A percentile compares a stretch with the other conserved stretches of the same genome.
Evolutionary conservation across 768 basidiomycete genomes (phyloP).

Genomic region (Myochromella boudieri): DNA sequence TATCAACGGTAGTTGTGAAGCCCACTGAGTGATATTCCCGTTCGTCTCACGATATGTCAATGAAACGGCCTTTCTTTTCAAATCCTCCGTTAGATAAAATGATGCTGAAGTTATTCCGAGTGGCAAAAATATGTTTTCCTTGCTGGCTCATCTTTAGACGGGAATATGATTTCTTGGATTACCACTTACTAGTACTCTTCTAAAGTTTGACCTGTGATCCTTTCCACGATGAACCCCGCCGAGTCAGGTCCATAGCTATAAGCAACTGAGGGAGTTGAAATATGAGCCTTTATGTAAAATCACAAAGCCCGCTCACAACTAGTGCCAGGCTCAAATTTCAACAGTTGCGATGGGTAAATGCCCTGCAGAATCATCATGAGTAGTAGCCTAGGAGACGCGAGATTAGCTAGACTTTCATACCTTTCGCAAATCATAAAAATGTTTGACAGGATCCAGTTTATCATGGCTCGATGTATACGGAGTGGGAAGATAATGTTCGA

Average conservation of each 20-base stretch:
- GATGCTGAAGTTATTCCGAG: constrained; percentile 18
- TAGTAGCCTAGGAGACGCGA: neutral
- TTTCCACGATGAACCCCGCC: constrained; percentile 28
- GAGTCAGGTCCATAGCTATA: constrained; percentile 26
- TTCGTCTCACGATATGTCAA: constrained; percentile 13
- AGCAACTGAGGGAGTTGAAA: constrained; percentile 11
- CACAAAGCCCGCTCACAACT: constrained; percentile 20
- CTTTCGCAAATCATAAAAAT: constrained; percentile 17
- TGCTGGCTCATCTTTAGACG: constrained; percentile 4
- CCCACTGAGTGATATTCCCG: constrained; percentile 16
- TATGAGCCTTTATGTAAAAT: neutral
- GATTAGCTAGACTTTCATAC: constrained; percentile 1
- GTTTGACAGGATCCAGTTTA: constrained; percentile 17
- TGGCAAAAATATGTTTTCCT: constrained; percentile 22
- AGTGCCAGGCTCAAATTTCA: constrained; percentile 29
- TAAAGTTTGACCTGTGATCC: constrained; percentile 23
- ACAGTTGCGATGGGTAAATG: constrained; percentile 19
- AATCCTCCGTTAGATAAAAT: constrained; percentile 18
- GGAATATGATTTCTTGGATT: neutral
- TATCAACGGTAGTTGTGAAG: constrained; percentile 7
- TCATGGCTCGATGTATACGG: constrained; percentile 10
- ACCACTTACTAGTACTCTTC: constrained; percentile 27
- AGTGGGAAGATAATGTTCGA: constrained; percentile 4
- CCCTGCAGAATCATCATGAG: constrained; percentile 18
- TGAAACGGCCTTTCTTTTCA: constrained; percentile 10